A percentile compares a stretch with the other conserved stretches of the same genome.
Evolutionary conservation across 441 rosid genomes (phyloP).

Genomic region (Jatropha multifida): DNA sequence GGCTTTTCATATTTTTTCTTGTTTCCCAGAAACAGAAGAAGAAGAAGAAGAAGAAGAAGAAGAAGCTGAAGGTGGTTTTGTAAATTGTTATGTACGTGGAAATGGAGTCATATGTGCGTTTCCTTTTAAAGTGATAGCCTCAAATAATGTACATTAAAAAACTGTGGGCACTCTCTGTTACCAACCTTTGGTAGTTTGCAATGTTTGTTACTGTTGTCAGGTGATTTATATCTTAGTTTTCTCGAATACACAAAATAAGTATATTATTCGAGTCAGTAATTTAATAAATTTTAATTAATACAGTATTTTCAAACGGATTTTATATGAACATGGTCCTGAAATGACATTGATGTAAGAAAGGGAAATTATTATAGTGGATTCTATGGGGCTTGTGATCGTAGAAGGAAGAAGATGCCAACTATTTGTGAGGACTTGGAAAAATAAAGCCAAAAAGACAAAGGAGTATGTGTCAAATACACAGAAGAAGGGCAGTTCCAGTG

Average conservation of each 20-base stretch:
- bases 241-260: neutral
- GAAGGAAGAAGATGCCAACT: neutral
- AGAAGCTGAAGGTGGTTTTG: neutral
- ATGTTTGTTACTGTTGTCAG: neutral
- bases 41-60: neutral
- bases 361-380: no score
- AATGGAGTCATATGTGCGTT: neutral
- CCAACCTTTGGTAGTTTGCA: slow-evolving; percentile 10
- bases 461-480: neutral
- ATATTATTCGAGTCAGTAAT: no score
- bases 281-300: no score
- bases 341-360: no score
- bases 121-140: neutral
- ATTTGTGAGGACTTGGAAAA: neutral
- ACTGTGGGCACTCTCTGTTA: slow-evolving; percentile 12
- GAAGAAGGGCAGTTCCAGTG: neutral
- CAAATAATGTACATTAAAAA: neutral
- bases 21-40: no score
- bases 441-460: neutral
- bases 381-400: neutral
- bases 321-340: no score
- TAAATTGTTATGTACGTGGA: neutral
- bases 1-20: slow-evolving; percentile 21
- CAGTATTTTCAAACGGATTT: no score
- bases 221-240: neutral